Evolutionary conservation across 176 grass and related monocot genomes (phyloP).

Genomic region (Dactylis glomerata): DNA sequence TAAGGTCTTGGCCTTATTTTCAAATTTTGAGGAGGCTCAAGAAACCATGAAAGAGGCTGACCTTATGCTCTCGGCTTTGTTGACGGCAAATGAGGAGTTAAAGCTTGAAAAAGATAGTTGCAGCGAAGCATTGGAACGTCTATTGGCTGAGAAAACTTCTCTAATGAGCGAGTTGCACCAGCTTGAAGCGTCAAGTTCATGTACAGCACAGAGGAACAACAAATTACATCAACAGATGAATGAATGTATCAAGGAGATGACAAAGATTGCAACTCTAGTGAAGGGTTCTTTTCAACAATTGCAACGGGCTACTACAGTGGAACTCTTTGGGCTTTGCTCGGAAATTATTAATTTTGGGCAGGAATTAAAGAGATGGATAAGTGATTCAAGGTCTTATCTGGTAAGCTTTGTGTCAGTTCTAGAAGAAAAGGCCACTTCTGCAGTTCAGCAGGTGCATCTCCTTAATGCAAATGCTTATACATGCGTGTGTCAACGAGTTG

Average conservation of each 20-base stretch:
- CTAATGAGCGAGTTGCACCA: constrained; percentile 41
- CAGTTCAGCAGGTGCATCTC: constrained; percentile 16
- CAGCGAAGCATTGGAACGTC: constrained; percentile 37
- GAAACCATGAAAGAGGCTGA: constrained; percentile 88
- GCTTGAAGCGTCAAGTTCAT: constrained; percentile 50
- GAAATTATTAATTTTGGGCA: constrained; percentile 54
- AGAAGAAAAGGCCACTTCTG: constrained; percentile 36
- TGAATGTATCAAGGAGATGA: constrained; percentile 47
- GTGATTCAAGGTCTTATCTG: constrained; percentile 54
- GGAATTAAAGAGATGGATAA: constrained; percentile 58
- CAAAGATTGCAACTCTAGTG: constrained; percentile 38
- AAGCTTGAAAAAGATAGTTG: constrained; percentile 58
- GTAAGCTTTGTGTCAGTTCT: constrained; percentile 32
- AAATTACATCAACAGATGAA: constrained; percentile 44
- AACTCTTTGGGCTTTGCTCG: constrained; percentile 50
- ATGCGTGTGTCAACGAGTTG: constrained; percentile 22
- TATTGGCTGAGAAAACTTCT: constrained; percentile 40
- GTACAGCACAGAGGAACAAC: constrained; percentile 24
- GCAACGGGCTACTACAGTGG: constrained; percentile 36
- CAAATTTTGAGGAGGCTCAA: constrained; percentile 76
- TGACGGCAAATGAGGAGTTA: constrained; percentile 62
- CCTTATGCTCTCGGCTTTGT: constrained; percentile 52
- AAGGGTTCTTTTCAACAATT: constrained; percentile 56
- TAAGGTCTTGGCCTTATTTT: constrained; percentile 50
- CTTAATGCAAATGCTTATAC: constrained; percentile 28